Evolutionary conservation across 164 flowering plant genomes (phyloP), one percentile per base, ranked within the genome.

Genomic region (Magnolia kwangsiensis): DNA sequence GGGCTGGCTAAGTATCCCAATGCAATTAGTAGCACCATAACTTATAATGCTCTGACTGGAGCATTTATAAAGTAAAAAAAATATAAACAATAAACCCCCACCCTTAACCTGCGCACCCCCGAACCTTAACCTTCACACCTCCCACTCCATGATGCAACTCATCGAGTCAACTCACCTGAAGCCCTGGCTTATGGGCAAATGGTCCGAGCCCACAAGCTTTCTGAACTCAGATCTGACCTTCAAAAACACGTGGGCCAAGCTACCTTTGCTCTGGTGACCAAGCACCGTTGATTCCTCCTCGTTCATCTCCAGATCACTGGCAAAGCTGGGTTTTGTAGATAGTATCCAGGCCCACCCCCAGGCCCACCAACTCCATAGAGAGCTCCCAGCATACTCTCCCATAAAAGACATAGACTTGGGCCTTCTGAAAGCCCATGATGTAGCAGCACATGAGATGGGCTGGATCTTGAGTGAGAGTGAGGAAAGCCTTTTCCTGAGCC

Each of bases 251-350:
- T 92, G 96, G 51, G 82, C 84, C 90, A 86, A 86, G 80, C 90
- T 91, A 0, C 98, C 97, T 66, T 78, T 91, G 84, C 55, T 82
- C 49, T 86, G 84, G 71, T 68, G 83, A 0, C 94, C 95, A 9
- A 91, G 80, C 24, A 79, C 65, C 10, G 79, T 81, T 1, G 82
- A 76, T 71, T 89, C 97, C 21, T 89, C 91, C 11, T 91, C 93
- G 76, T 92, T 88, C 90, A 92, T 86, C 82, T 95, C 98, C 50
- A 95, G 92, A 88, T 95, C 99, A 69, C 67, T 20, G 16, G 93
- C 91, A 73, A 95, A 93, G 0, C 77, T 63, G 14, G 95, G 92
- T 71, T 90, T 93, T 23, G 86, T 80, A 7, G 98, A 88, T 63
- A 88, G 73, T 80, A 95, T 80, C 98, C 98, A 93, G 67, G 79